Base-by-base conservation (phyloP, 2,329 filamentous ascomycete species). In the Exophiala oligosperma region DNA sequence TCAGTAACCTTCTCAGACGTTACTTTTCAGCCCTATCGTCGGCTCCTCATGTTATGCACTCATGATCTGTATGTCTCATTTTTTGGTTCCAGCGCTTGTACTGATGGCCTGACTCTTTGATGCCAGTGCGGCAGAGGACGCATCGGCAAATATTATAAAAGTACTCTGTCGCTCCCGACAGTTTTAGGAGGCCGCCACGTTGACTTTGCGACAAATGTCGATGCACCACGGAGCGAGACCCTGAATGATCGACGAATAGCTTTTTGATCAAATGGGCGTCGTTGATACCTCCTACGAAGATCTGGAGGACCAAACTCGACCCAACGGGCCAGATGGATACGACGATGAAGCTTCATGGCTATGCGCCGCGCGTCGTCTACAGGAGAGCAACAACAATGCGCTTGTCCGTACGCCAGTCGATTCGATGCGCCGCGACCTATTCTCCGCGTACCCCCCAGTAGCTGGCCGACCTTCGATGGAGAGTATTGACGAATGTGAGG, bases 401-500 rank as follows among this genome's bases (percentile, higher is more conserved):
- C 53, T 62, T 23, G 37, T 57, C n/a, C 52, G 28, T 24, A 62
- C 60, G 6, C 37, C 48, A 8, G 44, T 62, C 40, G 60, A 62
- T 37, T 57, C 60, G 23, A 28, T 56, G 40, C 60, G 60, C 17
- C 56, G 60, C n/a, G 60, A 62, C 4, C 44, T 52, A 14, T 57
- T 62, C 24, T 32, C 49, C 12, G 47, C 60, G 24, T 59, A 57
- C 38, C 60, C 60, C 24, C 26, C 50, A 9, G 37, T 43, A 53
- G 17, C 44, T 26, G 50, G 56, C 26, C 29, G 26, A 17, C 37
- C 51, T 24, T 38, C 50, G 17, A 54, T 44, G 24, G 54, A 54
- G 12, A 62, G 56, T 29, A 48, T 62, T 12, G 60, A 62, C 37
- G 60, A 62, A 32, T 62, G 60, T 62, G 56, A 54, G 56, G 14